phyloP scores from a whole-genome alignment of 177 flowering plant species.

The Telopea speciosissima region DNA sequence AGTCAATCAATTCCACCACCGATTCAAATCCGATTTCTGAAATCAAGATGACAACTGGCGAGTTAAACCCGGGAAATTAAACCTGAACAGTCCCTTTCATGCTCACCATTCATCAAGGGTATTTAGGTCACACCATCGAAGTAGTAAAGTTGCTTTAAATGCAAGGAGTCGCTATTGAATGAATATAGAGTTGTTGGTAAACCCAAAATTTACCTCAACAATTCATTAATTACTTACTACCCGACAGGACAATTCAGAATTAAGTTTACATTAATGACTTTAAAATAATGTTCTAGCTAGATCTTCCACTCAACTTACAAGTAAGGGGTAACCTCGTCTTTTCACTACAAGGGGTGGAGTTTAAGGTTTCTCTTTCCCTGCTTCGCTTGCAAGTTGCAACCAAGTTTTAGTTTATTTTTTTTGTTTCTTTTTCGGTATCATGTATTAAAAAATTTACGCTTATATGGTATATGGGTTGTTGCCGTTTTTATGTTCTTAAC shows the following conservation, averaged over 20 bases:
- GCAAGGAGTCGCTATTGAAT: conserved; percentile 13
- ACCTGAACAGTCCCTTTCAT: neutral
- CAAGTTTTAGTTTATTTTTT: no score
- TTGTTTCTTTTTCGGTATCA: no score
- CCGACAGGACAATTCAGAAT: neutral
- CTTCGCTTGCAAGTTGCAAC: no score
- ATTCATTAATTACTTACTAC: conserved; percentile 10
- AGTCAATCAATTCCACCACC: no score
- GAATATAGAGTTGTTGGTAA: conserved; percentile 1
- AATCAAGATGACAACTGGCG: no score
- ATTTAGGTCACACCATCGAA: neutral
- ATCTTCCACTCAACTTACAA: neutral
- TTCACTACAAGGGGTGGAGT: no score
- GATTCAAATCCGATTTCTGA: no score
- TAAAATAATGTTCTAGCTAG: no score
- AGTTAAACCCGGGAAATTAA: no score
- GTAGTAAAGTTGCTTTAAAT: conserved; percentile 11
- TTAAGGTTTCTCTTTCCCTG: neutral
- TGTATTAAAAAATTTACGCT: no score
- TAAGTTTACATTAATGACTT: neutral
- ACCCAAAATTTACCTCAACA: neutral
- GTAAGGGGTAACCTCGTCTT: neutral
- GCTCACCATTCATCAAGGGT: neutral
- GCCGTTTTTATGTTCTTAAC: neutral
- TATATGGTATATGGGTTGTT: neutral